Base-by-base conservation (phyloP, 2,329 filamentous ascomycete species). In the Epichloe typhina region DNA sequence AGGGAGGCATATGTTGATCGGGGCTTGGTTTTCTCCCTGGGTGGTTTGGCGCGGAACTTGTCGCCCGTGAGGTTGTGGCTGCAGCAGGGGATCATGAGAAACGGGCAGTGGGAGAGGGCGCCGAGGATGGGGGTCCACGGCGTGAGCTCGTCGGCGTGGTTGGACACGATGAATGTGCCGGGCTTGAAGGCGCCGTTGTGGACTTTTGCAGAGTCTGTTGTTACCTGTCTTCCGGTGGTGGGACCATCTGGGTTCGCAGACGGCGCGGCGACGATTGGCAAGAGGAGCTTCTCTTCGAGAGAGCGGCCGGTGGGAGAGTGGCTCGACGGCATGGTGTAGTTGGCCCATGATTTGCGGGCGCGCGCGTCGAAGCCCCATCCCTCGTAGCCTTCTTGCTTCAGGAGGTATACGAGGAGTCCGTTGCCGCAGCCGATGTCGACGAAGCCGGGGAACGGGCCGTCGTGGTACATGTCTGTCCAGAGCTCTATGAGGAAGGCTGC, bases 391-490 rank as follows among this genome's bases (percentile, higher is more conserved):
- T 97, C 90, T 53, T 76, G 70, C 13, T 82, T 75, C 4, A 98
- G 76, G 38, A 98, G 79, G 62, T 94, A 80, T 7, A 95, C 87
- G 1, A 98, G 76, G 3, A 98, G 72, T 1, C 93, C 93, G 61
- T 97, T 98, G 2, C 93, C 93, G 62, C 93, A 97, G 5, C 91
- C 93, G 44, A 98, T 88, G 61, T 98, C 93, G 19, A 96, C 86
- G 60, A 97, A 98, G 0, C 91, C 90, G 0, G 88, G 87, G 59
- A 95, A 96, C 0, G 57, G 54, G 0, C 46, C 52, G 41, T 62
- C 41, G 38, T 59, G 62, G 63, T 97, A 97, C 82, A 95, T 91
- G 52, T 84, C 80, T 12, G 72, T 69, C 93, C 93, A 98, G 2
- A 97, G 70, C 69, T 96, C 90, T 26, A 97, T 87, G 48, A 97